Evolutionary conservation across 805 yeast species (phyloP).

Genomic region (Yamadazyma kitorensis): DNA sequence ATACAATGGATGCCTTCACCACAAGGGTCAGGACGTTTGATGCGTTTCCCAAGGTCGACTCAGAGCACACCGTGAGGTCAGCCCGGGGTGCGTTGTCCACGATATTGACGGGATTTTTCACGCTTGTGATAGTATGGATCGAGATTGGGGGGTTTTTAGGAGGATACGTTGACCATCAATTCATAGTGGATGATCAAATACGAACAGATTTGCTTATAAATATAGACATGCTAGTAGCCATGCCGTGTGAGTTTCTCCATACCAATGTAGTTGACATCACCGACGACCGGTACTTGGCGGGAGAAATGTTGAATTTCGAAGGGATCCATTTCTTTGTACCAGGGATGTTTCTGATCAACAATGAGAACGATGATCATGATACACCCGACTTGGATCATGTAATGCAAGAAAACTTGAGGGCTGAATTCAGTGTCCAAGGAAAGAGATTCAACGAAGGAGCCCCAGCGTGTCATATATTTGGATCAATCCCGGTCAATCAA

Average conservation of each 20-base stretch:
- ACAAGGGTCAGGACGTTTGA: conserved; percentile 43
- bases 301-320: conserved; percentile 69
- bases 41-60: conserved; percentile 45
- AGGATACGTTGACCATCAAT: conserved; percentile 76
- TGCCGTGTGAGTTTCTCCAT: conserved; percentile 77
- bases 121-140: conserved; percentile 73
- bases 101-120: conserved; percentile 55
- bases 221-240: conserved; percentile 73
- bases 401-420: conserved; percentile 61
- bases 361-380: conserved; percentile 45
- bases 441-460: conserved; percentile 47
- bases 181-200: conserved; percentile 64
- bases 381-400: conserved; percentile 65
- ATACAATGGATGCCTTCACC: conserved; percentile 34
- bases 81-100: conserved; percentile 77
- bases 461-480: conserved; percentile 85
- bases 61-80: conserved; percentile 66
- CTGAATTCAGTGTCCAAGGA: conserved; percentile 54
- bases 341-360: conserved; percentile 37
- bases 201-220: conserved; percentile 63
- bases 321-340: conserved; percentile 62
- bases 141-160: conserved; percentile 84
- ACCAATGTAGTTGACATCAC: conserved; percentile 78
- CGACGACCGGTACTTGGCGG: conserved; percentile 73
- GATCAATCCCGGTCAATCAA: conserved; percentile 78